Conservation (phyloP, 768 basidiomycete species). For the Lepiota subincarnata region DNA sequence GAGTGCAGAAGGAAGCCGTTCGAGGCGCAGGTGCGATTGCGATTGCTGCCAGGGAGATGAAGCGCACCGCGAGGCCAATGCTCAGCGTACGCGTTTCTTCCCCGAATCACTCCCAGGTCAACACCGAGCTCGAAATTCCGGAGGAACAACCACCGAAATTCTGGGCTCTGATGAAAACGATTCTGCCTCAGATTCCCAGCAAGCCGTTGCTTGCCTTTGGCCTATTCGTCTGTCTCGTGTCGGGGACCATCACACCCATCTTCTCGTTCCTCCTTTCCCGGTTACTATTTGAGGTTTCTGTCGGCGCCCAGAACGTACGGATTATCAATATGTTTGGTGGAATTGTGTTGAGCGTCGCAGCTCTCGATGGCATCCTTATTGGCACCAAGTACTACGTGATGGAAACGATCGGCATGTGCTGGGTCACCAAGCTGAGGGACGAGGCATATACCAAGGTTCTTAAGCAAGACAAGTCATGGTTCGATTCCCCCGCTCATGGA, state of each 20-base stretch:
- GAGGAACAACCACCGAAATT: conserved; percentile 30
- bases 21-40: conserved; percentile 30
- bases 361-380: conserved; percentile 69
- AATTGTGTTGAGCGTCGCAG: conserved; percentile 69
- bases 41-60: conserved; percentile 22
- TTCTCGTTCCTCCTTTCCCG: conserved; percentile 89
- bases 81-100: conserved; percentile 15
- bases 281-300: conserved; percentile 73
- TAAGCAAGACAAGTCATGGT: conserved; percentile 82
- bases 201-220: conserved; percentile 72
- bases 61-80: conserved; percentile 19
- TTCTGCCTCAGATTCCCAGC: conserved; percentile 70
- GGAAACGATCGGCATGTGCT: conserved; percentile 68
- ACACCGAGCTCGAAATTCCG: conserved; percentile 9
- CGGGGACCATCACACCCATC: conserved; percentile 84
- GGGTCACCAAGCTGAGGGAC: conserved; percentile 67
- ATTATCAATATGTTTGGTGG: conserved; percentile 68
- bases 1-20: conserved; percentile 41
- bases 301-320: conserved; percentile 56
- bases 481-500: conserved; percentile 63
- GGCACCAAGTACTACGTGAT: conserved; percentile 79
- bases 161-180: conserved; percentile 44
- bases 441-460: conserved; percentile 56
- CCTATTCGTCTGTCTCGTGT: conserved; percentile 60
- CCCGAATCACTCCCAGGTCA: background rate